Evolutionary conservation across 768 basidiomycete genomes (phyloP).

Genomic region (Podaxis sp.): DNA sequence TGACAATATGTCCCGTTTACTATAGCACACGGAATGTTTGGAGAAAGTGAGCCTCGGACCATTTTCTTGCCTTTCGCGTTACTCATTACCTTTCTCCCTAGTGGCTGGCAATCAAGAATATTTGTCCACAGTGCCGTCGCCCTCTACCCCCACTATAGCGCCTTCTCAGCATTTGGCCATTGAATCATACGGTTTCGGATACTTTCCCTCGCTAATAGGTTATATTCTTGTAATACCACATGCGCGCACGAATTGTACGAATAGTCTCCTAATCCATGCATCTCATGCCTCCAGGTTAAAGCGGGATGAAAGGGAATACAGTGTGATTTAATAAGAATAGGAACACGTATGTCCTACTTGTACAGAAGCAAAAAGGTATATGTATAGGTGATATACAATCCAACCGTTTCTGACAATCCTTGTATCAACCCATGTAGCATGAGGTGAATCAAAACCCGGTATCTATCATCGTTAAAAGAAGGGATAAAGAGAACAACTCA

Average conservation of each 20-base stretch:
- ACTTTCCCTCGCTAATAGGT: slow-evolving; percentile 3
- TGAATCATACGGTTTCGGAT: not conserved
- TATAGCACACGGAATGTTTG: slow-evolving; percentile 82
- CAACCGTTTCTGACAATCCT: not conserved
- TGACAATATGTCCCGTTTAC: not conserved
- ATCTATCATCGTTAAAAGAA: not conserved
- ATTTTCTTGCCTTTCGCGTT: not conserved
- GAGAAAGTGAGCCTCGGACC: slow-evolving; percentile 53
- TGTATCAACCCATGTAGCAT: not conserved
- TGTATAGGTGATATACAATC: not conserved
- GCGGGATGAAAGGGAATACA: not conserved
- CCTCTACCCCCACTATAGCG: slow-evolving; percentile 75
- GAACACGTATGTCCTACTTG: not conserved
- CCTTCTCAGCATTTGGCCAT: not conserved
- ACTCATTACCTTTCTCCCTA: slow-evolving; percentile 24
- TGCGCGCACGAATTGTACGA: not conserved
- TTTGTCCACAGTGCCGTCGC: slow-evolving; percentile 89
- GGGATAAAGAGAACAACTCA: not conserved
- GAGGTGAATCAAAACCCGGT: not conserved
- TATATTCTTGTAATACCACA: slow-evolving; percentile 10
- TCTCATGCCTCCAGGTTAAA: not conserved
- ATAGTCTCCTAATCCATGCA: not conserved
- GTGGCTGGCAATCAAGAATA: slow-evolving; percentile 87
- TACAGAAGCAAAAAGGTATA: slow-evolving; percentile 1
- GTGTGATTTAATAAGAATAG: not conserved